Evolutionary conservation across 805 yeast species (phyloP).

Genomic region (Yarrowia hollandica): DNA sequence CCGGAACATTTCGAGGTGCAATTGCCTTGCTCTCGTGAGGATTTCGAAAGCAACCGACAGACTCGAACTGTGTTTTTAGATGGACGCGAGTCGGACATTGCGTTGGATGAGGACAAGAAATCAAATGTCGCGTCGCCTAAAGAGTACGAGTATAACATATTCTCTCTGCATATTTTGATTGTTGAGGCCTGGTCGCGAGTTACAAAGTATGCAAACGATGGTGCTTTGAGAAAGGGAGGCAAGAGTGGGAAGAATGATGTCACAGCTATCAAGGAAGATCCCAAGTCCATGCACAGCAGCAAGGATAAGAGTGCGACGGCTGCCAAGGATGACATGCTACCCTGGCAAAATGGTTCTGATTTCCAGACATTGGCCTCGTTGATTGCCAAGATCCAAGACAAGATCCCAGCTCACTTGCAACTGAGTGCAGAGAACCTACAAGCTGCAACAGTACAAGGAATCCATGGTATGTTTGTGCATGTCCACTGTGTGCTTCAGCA

Average conservation of each 20-base stretch:
- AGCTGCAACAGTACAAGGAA: not conserved
- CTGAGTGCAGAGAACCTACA: constrained; percentile 8
- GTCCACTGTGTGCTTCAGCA: constrained; percentile 40
- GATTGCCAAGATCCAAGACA: constrained; percentile 13
- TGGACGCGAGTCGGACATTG: constrained; percentile 22
- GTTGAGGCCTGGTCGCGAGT: constrained; percentile 34
- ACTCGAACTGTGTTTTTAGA: constrained; percentile 18
- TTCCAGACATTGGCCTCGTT: constrained; percentile 21
- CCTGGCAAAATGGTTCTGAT: constrained; percentile 36
- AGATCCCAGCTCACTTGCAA: constrained; percentile 28
- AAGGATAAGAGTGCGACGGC: constrained; percentile 6
- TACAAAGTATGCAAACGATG: constrained; percentile 32
- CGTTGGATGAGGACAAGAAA: constrained; percentile 28
- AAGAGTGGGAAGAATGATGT: constrained; percentile 41
- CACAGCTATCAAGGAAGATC: constrained; percentile 16
- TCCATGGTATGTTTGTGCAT: constrained; percentile 39
- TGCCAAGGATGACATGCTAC: not conserved
- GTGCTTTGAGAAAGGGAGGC: constrained; percentile 32
- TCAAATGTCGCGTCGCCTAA: not conserved
- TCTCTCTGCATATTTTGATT: constrained; percentile 17
- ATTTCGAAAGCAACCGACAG: constrained; percentile 34
- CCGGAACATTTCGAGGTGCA: constrained; percentile 36
- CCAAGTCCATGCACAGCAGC: not conserved
- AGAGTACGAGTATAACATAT: constrained; percentile 31
- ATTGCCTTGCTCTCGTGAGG: constrained; percentile 39